phyloP scores from a whole-genome alignment of 345 rosid species.

The Arabis hirsuta region DNA sequence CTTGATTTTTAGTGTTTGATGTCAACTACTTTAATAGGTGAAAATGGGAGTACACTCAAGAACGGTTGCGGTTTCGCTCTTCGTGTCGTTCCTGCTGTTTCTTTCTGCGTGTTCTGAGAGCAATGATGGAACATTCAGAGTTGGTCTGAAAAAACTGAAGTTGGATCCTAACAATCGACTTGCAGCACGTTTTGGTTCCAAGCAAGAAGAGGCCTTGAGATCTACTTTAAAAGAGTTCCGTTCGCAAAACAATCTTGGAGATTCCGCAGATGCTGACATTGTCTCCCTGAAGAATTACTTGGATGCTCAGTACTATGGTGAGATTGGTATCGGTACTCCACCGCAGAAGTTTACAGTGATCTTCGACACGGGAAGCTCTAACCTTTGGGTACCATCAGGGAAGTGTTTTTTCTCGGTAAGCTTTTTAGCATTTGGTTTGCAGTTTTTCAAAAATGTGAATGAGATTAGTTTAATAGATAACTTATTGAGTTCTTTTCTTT shows the following conservation, averaged over 20 bases:
- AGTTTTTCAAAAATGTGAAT: neutral
- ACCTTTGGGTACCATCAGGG: slow-evolving; percentile 93
- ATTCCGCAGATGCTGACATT: slow-evolving; percentile 65
- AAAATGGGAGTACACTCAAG: slow-evolving; percentile 26
- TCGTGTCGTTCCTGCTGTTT: slow-evolving; percentile 48
- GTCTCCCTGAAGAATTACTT: slow-evolving; percentile 74
- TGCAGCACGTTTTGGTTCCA: slow-evolving; percentile 59
- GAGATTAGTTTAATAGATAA: neutral
- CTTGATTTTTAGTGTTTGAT: neutral
- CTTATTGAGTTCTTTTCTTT: slow-evolving; percentile 8
- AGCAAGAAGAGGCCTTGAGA: slow-evolving; percentile 53
- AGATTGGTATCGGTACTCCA: slow-evolving; percentile 86
- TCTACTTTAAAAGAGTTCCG: slow-evolving; percentile 51
- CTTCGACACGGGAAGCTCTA: slow-evolving; percentile 95
- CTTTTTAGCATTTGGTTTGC: slow-evolving; percentile 13
- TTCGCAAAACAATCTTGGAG: slow-evolving; percentile 45
- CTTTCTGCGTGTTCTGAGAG: slow-evolving; percentile 43
- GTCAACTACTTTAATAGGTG: slow-evolving; percentile 11
- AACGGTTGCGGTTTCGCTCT: slow-evolving; percentile 38
- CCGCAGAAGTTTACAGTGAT: slow-evolving; percentile 90
- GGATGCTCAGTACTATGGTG: slow-evolving; percentile 97
- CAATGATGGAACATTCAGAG: slow-evolving; percentile 55
- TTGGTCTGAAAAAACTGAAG: slow-evolving; percentile 75
- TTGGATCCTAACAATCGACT: slow-evolving; percentile 56
- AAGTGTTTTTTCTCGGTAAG: slow-evolving; percentile 89